Percentiles rank a stretch among this genome's conserved stretches.
Conservation (phyloP, 2,329 filamentous ascomycete species). For the Neofusicoccum parvum region DNA sequence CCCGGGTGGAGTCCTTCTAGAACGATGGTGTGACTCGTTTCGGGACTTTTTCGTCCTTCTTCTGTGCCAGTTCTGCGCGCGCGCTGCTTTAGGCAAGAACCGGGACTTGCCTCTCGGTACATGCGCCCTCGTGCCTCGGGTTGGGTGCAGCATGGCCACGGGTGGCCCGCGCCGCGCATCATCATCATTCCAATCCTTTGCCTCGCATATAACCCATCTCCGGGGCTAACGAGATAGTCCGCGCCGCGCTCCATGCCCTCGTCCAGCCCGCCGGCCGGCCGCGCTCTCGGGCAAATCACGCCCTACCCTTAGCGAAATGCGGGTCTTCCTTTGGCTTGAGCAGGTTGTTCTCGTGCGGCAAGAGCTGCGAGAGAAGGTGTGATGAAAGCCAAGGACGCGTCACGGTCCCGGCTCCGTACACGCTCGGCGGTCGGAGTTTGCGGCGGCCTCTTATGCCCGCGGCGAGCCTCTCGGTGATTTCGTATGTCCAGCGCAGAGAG, state of each 20-base stretch:
- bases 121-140: neutral
- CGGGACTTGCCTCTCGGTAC: too few relatives aligned
- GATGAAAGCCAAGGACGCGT: conserved; percentile 14
- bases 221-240: neutral
- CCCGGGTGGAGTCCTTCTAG: conserved; percentile 19
- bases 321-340: neutral
- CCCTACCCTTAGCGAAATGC: conserved; percentile 13
- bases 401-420: conserved; percentile 7
- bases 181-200: neutral
- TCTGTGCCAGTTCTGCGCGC: neutral
- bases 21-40: conserved; percentile 19
- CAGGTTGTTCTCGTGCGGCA: neutral
- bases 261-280: neutral
- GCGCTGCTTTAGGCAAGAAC: too few relatives aligned
- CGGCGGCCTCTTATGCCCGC: neutral
- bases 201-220: neutral
- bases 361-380: neutral
- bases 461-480: neutral
- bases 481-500: neutral
- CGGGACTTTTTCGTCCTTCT: neutral
- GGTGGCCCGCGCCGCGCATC: neutral
- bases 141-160: neutral
- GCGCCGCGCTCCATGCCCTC: neutral
- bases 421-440: conserved; percentile 7
- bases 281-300: neutral